A percentile compares a stretch with the other conserved stretches of the same genome.
These are phyloP conservation scores for Exidia glandulosa DNA, from an alignment of 768 basidiomycete species.

Conservation along the genomic window DNA sequence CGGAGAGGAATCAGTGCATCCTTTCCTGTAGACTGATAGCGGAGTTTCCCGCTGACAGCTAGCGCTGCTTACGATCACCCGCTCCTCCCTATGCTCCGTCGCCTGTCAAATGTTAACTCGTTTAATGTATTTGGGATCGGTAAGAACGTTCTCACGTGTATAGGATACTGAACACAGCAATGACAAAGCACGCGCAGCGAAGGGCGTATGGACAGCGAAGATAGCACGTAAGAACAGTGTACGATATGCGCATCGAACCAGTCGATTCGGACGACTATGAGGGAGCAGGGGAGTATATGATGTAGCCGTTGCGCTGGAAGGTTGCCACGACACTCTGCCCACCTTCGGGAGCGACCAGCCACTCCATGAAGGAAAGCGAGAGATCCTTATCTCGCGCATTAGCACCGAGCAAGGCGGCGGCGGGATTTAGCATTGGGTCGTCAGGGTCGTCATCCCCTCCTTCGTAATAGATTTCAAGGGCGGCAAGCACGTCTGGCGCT, in stretches of 20 bases:
- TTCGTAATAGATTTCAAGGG: conserved; percentile 28
- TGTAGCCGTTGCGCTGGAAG: conserved; percentile 26
- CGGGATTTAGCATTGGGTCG: conserved; percentile 39
- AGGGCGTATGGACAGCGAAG: background rate
- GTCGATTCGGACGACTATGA: background rate
- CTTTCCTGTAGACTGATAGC: no score
- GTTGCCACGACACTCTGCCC: conserved; percentile 33
- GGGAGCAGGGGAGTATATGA: conserved; percentile 24
- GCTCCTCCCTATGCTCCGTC: no score
- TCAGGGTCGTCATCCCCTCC: conserved; percentile 26
- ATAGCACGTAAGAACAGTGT: background rate
- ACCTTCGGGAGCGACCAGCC: conserved; percentile 29
- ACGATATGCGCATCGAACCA: no score
- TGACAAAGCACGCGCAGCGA: no score
- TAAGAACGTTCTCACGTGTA: no score
- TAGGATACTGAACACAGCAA: no score
- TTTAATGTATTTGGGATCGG: no score
- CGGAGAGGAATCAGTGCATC: no score
- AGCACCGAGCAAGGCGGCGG: conserved; percentile 29
- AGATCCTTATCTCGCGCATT: conserved; percentile 17
- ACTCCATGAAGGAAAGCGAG: conserved; percentile 31
- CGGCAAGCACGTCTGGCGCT: conserved; percentile 17
- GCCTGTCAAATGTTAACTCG: no score
- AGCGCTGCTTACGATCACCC: no score
- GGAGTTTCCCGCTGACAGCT: no score